A percentile compares a stretch with the other conserved stretches of the same genome.
phyloP scores from a whole-genome alignment of 495 filamentous ascomycete species.

The Diplogelasinospora grovesii region DNA sequence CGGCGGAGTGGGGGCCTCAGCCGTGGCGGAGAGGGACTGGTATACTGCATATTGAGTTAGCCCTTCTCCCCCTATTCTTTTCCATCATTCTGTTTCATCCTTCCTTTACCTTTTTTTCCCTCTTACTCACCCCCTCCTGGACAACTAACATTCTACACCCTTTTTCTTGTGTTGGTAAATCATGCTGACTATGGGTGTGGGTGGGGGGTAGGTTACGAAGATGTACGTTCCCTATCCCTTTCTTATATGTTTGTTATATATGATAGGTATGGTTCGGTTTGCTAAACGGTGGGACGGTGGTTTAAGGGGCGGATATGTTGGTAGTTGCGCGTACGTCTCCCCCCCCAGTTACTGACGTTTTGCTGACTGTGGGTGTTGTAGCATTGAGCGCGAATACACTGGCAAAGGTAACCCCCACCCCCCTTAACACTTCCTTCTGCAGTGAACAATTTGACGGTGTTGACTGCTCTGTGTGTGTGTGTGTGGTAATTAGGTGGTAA shows the following conservation, averaged over 20 bases:
- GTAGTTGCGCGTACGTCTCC: constrained; percentile 65
- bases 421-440: neutral
- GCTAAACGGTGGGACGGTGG: no score
- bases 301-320: constrained; percentile 66
- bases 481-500: constrained; percentile 18
- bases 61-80: constrained; percentile 9
- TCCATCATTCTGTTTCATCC: no score
- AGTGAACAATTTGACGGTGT: neutral
- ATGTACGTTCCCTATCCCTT: constrained; percentile 17
- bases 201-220: constrained; percentile 16
- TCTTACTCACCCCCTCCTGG: no score
- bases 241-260: no score
- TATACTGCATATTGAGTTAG: constrained; percentile 82
- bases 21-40: constrained; percentile 62
- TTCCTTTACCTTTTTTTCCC: no score
- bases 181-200: neutral
- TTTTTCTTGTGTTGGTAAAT: no score
- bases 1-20: constrained; percentile 66
- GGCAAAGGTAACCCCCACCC: constrained; percentile 57
- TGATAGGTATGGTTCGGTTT: no score
- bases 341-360: no score
- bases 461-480: no score
- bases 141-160: no score
- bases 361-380: neutral
- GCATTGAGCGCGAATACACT: constrained; percentile 60